A percentile compares a stretch with the other conserved stretches of the same genome.
Evolutionary conservation across 768 basidiomycete genomes (phyloP).

Genomic region (Lactifluus hygrophoroides): DNA sequence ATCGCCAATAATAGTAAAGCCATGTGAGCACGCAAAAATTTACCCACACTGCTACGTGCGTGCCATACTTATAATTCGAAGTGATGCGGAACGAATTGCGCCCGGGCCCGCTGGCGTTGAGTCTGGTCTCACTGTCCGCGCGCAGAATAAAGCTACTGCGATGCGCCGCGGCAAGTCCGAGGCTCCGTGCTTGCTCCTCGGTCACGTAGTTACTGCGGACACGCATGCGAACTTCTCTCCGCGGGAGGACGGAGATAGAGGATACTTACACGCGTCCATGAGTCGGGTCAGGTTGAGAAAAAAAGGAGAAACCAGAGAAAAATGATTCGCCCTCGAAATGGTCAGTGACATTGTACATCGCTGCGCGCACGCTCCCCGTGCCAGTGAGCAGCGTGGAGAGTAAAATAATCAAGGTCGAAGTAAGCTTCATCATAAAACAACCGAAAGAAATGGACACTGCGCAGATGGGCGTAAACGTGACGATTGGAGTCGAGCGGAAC

Average conservation of each 20-base stretch:
- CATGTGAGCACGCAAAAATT: slow-evolving; percentile 8
- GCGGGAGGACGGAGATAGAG: background rate
- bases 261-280: slow-evolving; percentile 53
- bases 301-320: slow-evolving; percentile 40
- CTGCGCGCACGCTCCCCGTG: slow-evolving; percentile 35
- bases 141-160: slow-evolving; percentile 47
- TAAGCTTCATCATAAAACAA: background rate
- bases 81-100: slow-evolving; percentile 50
- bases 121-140: slow-evolving; percentile 41
- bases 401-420: background rate
- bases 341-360: slow-evolving; percentile 39
- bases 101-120: slow-evolving; percentile 42
- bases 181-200: slow-evolving; percentile 38
- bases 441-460: background rate
- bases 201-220: slow-evolving; percentile 35
- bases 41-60: slow-evolving; percentile 44
- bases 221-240: background rate
- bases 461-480: background rate
- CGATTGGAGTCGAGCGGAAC: too few species aligned
- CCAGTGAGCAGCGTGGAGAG: slow-evolving; percentile 20
- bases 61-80: slow-evolving; percentile 45
- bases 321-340: slow-evolving; percentile 41
- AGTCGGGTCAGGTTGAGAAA: slow-evolving; percentile 52
- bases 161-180: slow-evolving; percentile 51
- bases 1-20: too few species aligned